These are phyloP conservation scores for Lathyrus tuberosus DNA, from an alignment of 306 rosid species.

Conservation along the genomic window DNA sequence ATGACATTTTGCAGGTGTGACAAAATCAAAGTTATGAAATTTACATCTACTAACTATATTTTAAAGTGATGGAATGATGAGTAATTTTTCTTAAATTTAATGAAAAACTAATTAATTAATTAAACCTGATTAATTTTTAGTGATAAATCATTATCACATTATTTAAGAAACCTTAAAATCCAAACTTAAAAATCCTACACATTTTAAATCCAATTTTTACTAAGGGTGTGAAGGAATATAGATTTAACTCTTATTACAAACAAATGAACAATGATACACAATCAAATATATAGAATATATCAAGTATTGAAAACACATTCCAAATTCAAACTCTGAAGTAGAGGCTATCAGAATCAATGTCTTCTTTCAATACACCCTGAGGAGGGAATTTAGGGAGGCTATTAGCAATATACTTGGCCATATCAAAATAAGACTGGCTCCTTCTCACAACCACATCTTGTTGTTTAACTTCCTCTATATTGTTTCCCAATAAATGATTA, in stretches of 20 bases:
- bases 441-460: constrained; percentile 21
- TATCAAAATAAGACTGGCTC: constrained; percentile 45
- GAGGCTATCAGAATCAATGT: constrained; percentile 45
- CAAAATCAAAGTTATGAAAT: no score
- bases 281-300: constrained; percentile 16
- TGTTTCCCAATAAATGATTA: constrained; percentile 22
- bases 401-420: constrained; percentile 53
- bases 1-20: no score
- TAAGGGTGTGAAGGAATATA: neutral
- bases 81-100: neutral
- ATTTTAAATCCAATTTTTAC: neutral
- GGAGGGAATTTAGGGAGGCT: constrained; percentile 67
- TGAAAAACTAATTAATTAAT: no score
- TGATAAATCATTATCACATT: neutral
- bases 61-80: neutral
- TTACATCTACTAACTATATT: no score
- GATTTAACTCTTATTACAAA: neutral
- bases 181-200: neutral
- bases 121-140: no score
- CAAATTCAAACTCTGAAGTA: constrained; percentile 55
- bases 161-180: neutral
- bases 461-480: constrained; percentile 33
- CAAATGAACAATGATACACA: constrained; percentile 8
- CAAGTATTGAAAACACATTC: constrained; percentile 5
- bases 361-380: constrained; percentile 46